These are phyloP conservation scores for Saccharomycopsis lassenensis DNA, from an alignment of 805 yeast genomes.

Conservation along the genomic window DNA sequence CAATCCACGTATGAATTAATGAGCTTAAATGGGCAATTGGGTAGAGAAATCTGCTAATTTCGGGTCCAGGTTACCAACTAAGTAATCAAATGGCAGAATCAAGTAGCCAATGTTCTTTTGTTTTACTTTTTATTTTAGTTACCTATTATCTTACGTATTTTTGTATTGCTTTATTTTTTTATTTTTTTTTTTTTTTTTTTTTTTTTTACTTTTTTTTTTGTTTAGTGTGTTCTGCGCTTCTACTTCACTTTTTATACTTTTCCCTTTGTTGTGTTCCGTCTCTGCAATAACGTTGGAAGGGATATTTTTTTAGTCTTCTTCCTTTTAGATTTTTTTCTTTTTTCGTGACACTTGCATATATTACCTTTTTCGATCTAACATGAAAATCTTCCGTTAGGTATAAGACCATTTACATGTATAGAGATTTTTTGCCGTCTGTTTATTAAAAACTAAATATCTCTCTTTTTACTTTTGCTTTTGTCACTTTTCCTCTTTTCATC, in stretches of 20 bases:
- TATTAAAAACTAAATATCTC: no score
- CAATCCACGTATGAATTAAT: background rate
- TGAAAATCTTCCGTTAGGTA: no score
- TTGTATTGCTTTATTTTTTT: background rate
- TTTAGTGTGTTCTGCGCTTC: constrained; percentile 8
- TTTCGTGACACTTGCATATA: background rate
- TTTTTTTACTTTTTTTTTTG: constrained; percentile 2
- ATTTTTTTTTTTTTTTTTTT: constrained; percentile 1
- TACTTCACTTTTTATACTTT: constrained; percentile 1
- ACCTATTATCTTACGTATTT: background rate
- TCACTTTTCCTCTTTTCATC: background rate
- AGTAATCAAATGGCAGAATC: background rate
- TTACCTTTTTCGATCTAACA: background rate
- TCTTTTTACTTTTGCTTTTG: no score
- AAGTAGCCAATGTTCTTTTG: background rate
- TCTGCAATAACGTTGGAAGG: background rate
- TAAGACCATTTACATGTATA: no score
- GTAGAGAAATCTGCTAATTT: background rate
- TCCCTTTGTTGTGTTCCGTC: constrained; percentile 1
- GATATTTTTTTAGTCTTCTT: background rate
- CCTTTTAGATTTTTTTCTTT: background rate
- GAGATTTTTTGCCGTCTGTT: no score
- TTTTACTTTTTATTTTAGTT: background rate
- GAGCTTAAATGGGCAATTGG: background rate
- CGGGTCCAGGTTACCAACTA: constrained; percentile 1